phyloP scores from a whole-genome alignment of 768 basidiomycete genomes.

The Tricholoma flavovirens region DNA sequence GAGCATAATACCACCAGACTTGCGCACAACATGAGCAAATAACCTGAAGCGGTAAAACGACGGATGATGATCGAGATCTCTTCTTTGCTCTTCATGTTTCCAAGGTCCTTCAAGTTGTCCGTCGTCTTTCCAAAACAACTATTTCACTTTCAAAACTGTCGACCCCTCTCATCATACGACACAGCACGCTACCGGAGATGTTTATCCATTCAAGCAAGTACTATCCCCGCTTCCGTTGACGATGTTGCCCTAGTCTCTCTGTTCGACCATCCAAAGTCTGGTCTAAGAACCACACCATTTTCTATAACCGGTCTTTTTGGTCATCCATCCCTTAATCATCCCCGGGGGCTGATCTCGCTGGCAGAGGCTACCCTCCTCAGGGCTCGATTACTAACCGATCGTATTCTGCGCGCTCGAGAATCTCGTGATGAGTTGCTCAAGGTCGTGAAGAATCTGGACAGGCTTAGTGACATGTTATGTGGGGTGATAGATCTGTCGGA shows the following conservation, averaged over 20 bases:
- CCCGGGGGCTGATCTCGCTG: constrained; percentile 62
- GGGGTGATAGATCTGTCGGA: constrained; percentile 96
- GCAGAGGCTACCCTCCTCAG: constrained; percentile 76
- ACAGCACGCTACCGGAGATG: constrained; percentile 19
- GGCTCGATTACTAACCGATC: constrained; percentile 76
- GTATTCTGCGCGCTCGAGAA: constrained; percentile 71
- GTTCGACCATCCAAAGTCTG: constrained; percentile 59
- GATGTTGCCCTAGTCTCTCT: constrained; percentile 62
- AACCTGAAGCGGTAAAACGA: too few relatives aligned
- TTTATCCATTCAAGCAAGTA: constrained; percentile 35
- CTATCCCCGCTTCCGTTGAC: constrained; percentile 56
- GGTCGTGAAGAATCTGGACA: constrained; percentile 94
- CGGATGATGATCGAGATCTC: too few relatives aligned
- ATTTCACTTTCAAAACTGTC: constrained; percentile 22
- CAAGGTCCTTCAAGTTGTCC: constrained; percentile 34
- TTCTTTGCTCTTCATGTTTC: constrained; percentile 31
- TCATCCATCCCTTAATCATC: constrained; percentile 66
- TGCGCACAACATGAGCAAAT: too few relatives aligned
- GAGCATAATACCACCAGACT: too few relatives aligned
- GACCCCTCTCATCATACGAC: constrained; percentile 1
- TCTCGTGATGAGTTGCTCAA: constrained; percentile 70
- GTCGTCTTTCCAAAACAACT: constrained; percentile 32
- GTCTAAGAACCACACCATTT: constrained; percentile 34
- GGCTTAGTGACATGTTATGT: constrained; percentile 93
- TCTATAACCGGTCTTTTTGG: constrained; percentile 79